A percentile compares a stretch with the other conserved stretches of the same genome.
Conservation (phyloP, 176 grass and related monocot species). For the Neostapfia colusana region DNA sequence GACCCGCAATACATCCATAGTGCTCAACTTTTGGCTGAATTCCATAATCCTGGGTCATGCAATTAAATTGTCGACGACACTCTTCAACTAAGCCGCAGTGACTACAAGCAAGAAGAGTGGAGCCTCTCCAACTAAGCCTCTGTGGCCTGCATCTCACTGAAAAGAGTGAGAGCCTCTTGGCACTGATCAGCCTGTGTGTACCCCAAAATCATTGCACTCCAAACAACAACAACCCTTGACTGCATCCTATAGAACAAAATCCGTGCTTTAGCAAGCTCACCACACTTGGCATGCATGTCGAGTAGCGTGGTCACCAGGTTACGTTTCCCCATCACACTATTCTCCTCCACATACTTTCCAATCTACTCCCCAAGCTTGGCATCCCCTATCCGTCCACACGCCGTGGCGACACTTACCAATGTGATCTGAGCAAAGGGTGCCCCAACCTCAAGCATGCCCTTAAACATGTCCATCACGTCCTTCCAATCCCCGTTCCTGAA, state of each 20-base stretch:
- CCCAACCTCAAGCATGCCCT: slow-evolving; percentile 45
- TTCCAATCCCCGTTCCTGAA: slow-evolving; percentile 53
- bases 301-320: slow-evolving; percentile 51
- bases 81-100: slow-evolving; percentile 60
- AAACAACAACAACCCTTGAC: slow-evolving; percentile 59
- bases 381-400: slow-evolving; percentile 40
- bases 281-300: slow-evolving; percentile 61
- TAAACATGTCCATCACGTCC: slow-evolving; percentile 51
- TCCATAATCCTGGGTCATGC: slow-evolving; percentile 60
- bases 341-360: slow-evolving; percentile 40
- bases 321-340: slow-evolving; percentile 32
- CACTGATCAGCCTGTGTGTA: slow-evolving; percentile 59
- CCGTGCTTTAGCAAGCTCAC: slow-evolving; percentile 42
- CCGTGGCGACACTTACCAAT: slow-evolving; percentile 52
- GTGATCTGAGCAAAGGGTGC: slow-evolving; percentile 58
- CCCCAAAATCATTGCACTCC: slow-evolving; percentile 71
- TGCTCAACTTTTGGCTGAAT: slow-evolving; percentile 60
- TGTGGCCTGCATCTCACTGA: slow-evolving; percentile 58
- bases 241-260: slow-evolving; percentile 57
- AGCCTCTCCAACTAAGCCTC: neutral
- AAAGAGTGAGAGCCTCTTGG: slow-evolving; percentile 50
- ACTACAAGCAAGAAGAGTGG: slow-evolving; percentile 56
- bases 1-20: slow-evolving; percentile 75
- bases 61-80: slow-evolving; percentile 47
- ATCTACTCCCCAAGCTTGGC: slow-evolving; percentile 35